phyloP scores from a whole-genome alignment of 306 rosid species.

The Oxytropis ochrocephala region DNA sequence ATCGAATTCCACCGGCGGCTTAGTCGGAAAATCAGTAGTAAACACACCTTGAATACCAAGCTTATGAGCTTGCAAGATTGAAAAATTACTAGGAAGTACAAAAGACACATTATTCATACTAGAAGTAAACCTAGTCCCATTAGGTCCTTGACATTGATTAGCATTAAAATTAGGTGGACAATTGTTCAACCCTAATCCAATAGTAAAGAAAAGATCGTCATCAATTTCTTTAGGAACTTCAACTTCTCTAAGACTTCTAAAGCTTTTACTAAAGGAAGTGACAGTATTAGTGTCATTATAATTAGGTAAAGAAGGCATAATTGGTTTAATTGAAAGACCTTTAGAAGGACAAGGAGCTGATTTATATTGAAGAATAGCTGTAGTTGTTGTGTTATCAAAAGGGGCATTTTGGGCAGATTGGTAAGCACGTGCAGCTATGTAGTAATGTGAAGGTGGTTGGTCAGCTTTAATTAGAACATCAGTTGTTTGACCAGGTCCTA shows the following conservation, averaged over 20 bases:
- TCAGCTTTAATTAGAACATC: slow-evolving; percentile 77
- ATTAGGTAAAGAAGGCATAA: slow-evolving; percentile 60
- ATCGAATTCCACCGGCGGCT: slow-evolving; percentile 61
- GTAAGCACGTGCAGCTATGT: slow-evolving; percentile 85
- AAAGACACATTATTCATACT: slow-evolving; percentile 91
- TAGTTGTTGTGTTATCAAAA: slow-evolving; percentile 84
- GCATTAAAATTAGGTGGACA: slow-evolving; percentile 50
- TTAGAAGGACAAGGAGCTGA: slow-evolving; percentile 58
- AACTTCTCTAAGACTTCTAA: slow-evolving; percentile 49
- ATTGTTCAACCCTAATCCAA: slow-evolving; percentile 70
- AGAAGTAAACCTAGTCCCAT: slow-evolving; percentile 78
- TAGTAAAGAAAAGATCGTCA: slow-evolving; percentile 63
- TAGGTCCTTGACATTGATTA: slow-evolving; percentile 72
- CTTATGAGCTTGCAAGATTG: slow-evolving; percentile 69
- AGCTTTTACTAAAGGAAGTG: slow-evolving; percentile 52
- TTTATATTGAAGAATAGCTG: slow-evolving; percentile 71
- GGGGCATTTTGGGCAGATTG: slow-evolving; percentile 66
- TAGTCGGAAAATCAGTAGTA: slow-evolving; percentile 70
- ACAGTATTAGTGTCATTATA: slow-evolving; percentile 83
- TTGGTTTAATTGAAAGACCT: slow-evolving; percentile 34
- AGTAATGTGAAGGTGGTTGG: slow-evolving; percentile 70
- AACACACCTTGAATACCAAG: slow-evolving; percentile 58
- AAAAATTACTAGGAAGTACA: slow-evolving; percentile 49
- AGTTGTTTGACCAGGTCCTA: slow-evolving; percentile 97
- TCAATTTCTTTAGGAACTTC: slow-evolving; percentile 63